Evolutionary conservation across 78 protist genomes (phyloP).

Genomic region (Speleostelium caveatum): DNA sequence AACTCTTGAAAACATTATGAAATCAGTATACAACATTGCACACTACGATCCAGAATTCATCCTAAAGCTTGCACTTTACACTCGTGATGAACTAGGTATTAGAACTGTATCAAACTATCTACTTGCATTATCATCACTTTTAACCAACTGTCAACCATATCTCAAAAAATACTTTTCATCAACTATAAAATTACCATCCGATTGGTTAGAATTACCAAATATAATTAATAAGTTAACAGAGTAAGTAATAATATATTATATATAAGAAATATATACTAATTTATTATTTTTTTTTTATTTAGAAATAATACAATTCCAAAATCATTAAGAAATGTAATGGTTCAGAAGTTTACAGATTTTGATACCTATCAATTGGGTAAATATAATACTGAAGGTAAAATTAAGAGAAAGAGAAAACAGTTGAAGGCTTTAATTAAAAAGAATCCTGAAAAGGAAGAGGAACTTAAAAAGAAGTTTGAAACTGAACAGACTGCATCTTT

Average conservation of each 20-base stretch:
- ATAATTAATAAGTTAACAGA: slow-evolving; percentile 41
- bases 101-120: slow-evolving; percentile 89
- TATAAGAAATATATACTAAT: neutral
- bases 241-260: slow-evolving; percentile 19
- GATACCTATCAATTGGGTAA: slow-evolving; percentile 91
- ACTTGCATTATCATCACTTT: slow-evolving; percentile 64
- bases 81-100: slow-evolving; percentile 86
- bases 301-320: slow-evolving; percentile 76
- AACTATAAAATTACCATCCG: slow-evolving; percentile 86
- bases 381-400: slow-evolving; percentile 87
- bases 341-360: slow-evolving; percentile 83
- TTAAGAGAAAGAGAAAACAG: slow-evolving; percentile 82
- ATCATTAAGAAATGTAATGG: slow-evolving; percentile 88
- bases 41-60: slow-evolving; percentile 88
- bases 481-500: slow-evolving; percentile 62
- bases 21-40: slow-evolving; percentile 20
- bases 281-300: neutral
- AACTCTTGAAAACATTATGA: slow-evolving; percentile 29
- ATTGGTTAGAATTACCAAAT: slow-evolving; percentile 89
- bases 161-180: slow-evolving; percentile 68
- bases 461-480: neutral
- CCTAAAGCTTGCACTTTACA: slow-evolving; percentile 84
- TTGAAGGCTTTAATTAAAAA: slow-evolving; percentile 62
- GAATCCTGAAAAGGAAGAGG: slow-evolving; percentile 25
- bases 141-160: slow-evolving; percentile 58